phyloP scores from a whole-genome alignment of 2,329 filamentous ascomycete genomes.

The Nothopassalora personata region DNA sequence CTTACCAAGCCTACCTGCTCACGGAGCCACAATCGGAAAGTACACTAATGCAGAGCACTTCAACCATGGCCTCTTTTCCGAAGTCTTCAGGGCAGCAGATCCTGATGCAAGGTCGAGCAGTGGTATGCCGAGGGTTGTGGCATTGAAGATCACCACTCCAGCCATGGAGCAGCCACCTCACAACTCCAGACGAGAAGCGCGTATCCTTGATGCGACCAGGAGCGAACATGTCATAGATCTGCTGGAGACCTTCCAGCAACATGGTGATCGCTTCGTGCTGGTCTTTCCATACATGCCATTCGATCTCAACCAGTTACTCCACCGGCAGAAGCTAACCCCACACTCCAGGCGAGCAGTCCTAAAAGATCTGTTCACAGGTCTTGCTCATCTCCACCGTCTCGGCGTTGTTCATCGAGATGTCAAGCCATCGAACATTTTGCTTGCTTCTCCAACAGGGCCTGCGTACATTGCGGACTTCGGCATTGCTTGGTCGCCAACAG shows the following conservation, averaged over 20 bases:
- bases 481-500: slow-evolving; percentile 71
- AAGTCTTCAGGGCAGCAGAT: slow-evolving; percentile 65
- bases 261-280: slow-evolving; percentile 68
- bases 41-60: slow-evolving; percentile 55
- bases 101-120: slow-evolving; percentile 21
- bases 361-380: slow-evolving; percentile 63
- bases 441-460: slow-evolving; percentile 51
- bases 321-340: slow-evolving; percentile 26
- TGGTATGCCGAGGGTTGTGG: slow-evolving; percentile 44
- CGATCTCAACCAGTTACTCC: slow-evolving; percentile 65
- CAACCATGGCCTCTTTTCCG: slow-evolving; percentile 69
- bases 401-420: slow-evolving; percentile 89
- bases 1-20: slow-evolving; percentile 30
- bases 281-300: slow-evolving; percentile 79
- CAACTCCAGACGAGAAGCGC: slow-evolving; percentile 71
- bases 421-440: slow-evolving; percentile 77
- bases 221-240: slow-evolving; percentile 61
- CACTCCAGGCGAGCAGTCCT: slow-evolving; percentile 47
- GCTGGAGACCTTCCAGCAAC: slow-evolving; percentile 63
- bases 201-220: slow-evolving; percentile 60
- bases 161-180: slow-evolving; percentile 72
- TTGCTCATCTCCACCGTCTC: slow-evolving; percentile 64
- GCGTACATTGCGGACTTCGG: slow-evolving; percentile 87
- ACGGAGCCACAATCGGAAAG: slow-evolving; percentile 46
- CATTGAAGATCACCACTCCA: slow-evolving; percentile 80